These are phyloP conservation scores for Phanerochaete carnosa DNA, from an alignment of 768 basidiomycete genomes.

Conservation along the genomic window DNA sequence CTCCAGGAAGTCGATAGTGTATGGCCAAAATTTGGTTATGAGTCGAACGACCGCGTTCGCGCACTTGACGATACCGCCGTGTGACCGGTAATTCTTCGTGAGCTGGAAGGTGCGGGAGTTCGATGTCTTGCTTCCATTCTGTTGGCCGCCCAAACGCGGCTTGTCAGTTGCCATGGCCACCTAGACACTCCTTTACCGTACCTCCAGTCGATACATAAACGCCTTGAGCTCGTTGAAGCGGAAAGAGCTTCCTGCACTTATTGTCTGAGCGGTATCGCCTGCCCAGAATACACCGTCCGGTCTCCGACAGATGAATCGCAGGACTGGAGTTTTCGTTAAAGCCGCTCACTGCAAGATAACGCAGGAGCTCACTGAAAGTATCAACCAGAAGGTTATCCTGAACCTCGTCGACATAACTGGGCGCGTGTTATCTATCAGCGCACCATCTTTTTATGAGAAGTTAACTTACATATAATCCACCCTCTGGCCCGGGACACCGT, in stretches of 20 bases:
- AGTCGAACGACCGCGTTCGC: slow-evolving; percentile 29
- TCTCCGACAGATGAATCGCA: slow-evolving; percentile 57
- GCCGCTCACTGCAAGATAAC: neutral
- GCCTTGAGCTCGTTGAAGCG: slow-evolving; percentile 70
- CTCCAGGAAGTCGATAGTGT: slow-evolving; percentile 29
- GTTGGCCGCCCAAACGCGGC: neutral
- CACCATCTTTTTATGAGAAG: neutral
- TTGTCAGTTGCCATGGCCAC: too few species aligned
- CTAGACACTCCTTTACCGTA: slow-evolving; percentile 17
- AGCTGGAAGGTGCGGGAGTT: slow-evolving; percentile 28
- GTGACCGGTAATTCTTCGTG: slow-evolving; percentile 32
- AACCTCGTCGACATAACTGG: slow-evolving; percentile 70
- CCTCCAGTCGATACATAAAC: slow-evolving; percentile 60
- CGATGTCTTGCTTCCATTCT: neutral
- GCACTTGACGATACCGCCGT: slow-evolving; percentile 31
- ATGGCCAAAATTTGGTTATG: slow-evolving; percentile 29
- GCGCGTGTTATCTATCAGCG: neutral
- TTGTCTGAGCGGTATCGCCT: slow-evolving; percentile 75
- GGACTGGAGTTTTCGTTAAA: slow-evolving; percentile 35
- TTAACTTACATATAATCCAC: slow-evolving; percentile 53
- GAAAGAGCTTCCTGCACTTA: slow-evolving; percentile 68
- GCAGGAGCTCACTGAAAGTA: slow-evolving; percentile 41
- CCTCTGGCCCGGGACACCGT: slow-evolving; percentile 35
- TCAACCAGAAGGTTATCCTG: slow-evolving; percentile 67
- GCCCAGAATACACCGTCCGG: slow-evolving; percentile 73